Evolutionary conservation across 345 rosid genomes (phyloP).

Genomic region (Brassica incana): DNA sequence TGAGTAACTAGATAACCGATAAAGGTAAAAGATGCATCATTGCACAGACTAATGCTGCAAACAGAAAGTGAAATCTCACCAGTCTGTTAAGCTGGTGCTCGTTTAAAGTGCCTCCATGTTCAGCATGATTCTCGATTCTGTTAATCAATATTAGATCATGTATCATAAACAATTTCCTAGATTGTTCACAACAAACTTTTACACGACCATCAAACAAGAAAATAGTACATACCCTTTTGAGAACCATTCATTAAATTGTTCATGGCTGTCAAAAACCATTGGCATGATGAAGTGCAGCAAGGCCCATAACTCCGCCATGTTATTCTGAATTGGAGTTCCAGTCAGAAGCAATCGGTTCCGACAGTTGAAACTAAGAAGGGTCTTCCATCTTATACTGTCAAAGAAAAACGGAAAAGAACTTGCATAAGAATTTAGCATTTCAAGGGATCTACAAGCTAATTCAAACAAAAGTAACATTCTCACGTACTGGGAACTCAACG

Average conservation of each 20-base stretch:
- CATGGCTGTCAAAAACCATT: constrained; percentile 95
- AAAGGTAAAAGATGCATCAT: constrained; percentile 17
- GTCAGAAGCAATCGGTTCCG: constrained; percentile 98
- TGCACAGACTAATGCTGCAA: background rate
- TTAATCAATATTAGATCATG: constrained; percentile 31
- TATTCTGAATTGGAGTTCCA: constrained; percentile 98
- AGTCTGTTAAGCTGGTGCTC: constrained; percentile 99
- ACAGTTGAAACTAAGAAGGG: constrained; percentile 94
- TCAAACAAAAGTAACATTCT: constrained; percentile 8
- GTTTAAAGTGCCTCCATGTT: constrained; percentile 98
- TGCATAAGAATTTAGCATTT: constrained; percentile 22
- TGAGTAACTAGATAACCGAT: constrained; percentile 14
- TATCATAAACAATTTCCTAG: constrained; percentile 19
- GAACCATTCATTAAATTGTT: constrained; percentile 99
- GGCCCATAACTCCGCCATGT: constrained; percentile 99
- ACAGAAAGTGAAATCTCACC: constrained; percentile 51
- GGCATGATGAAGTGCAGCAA: constrained; percentile 99
- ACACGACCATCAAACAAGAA: constrained; percentile 25
- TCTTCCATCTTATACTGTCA: constrained; percentile 99
- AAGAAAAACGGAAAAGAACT: constrained; percentile 3
- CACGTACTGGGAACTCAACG: background rate
- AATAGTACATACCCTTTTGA: constrained; percentile 81
- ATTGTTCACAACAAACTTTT: constrained; percentile 18
- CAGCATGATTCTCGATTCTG: constrained; percentile 99
- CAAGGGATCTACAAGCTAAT: constrained; percentile 14